phyloP scores from a whole-genome alignment of 1,139 yeast genomes.

The Geotrichum aggregatum region DNA sequence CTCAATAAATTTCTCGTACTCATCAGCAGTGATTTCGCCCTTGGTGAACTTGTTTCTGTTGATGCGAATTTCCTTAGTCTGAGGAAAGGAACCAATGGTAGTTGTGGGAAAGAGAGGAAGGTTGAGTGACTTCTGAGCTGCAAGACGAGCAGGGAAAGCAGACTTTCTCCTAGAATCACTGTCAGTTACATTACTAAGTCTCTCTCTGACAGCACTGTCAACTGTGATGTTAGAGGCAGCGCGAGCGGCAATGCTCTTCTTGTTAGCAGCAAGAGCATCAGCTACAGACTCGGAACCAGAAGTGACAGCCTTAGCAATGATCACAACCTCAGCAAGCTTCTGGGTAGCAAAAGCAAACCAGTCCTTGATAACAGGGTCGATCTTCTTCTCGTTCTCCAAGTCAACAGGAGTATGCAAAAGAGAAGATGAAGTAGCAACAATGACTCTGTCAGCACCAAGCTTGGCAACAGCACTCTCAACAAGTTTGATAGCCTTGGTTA shows the following conservation, averaged over 20 bases:
- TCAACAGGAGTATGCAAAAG: conserved; percentile 98
- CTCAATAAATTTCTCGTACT: conserved; percentile 93
- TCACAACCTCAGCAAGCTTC: conserved; percentile 86
- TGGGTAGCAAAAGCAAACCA: conserved; percentile 99
- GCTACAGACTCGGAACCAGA: conserved; percentile 49
- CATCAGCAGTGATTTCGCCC: conserved; percentile 92
- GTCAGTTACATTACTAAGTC: conserved; percentile 77
- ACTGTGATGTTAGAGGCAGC: conserved; percentile 81
- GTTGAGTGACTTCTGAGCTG: conserved; percentile 85
- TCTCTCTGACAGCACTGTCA: conserved; percentile 83
- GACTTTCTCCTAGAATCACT: conserved; percentile 68
- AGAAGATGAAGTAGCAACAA: conserved; percentile 94
- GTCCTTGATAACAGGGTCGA: conserved; percentile 86
- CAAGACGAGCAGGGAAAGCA: conserved; percentile 82
- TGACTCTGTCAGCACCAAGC: conserved; percentile 82
- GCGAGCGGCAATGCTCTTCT: conserved; percentile 82
- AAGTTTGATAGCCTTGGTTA: conserved; percentile 73
- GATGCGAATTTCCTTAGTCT: conserved; percentile 97
- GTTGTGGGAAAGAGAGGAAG: conserved; percentile 99
- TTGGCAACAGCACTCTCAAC: conserved; percentile 79
- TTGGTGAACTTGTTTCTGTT: conserved; percentile 97
- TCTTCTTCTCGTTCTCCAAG: conserved; percentile 83
- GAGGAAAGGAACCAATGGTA: conserved; percentile 99
- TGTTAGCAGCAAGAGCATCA: conserved; percentile 70
- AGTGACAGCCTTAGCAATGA: conserved; percentile 81